phyloP scores from a whole-genome alignment of 2,329 filamentous ascomycete species.

The Aspergillus candidus region DNA sequence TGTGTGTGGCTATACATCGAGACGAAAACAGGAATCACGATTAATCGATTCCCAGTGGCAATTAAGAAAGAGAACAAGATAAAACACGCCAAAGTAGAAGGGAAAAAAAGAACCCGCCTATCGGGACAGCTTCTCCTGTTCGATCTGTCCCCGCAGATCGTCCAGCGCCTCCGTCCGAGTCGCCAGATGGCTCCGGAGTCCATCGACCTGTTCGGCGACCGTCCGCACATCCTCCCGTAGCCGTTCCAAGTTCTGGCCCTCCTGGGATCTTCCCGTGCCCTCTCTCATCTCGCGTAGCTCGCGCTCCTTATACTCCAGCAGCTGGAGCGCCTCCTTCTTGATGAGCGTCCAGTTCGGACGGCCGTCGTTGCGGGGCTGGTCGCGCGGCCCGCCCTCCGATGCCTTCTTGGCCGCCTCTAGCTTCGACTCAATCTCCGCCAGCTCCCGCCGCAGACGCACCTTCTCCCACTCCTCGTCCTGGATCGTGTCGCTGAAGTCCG shows the following conservation, averaged over 20 bases:
- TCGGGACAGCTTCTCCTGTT: constrained; percentile 66
- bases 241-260: constrained; percentile 66
- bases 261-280: constrained; percentile 49
- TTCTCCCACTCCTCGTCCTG: constrained; percentile 95
- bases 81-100: constrained; percentile 9
- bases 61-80: constrained; percentile 3
- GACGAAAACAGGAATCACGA: constrained; percentile 10
- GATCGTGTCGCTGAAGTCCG: constrained; percentile 80
- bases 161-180: constrained; percentile 69
- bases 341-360: constrained; percentile 83
- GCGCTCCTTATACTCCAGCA: constrained; percentile 89
- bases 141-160: constrained; percentile 73
- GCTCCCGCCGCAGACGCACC: constrained; percentile 86
- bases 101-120: constrained; percentile 14
- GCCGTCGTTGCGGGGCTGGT: constrained; percentile 53
- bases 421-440: constrained; percentile 82
- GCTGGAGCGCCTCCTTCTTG: constrained; percentile 86
- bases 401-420: constrained; percentile 74
- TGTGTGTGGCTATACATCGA: constrained; percentile 24
- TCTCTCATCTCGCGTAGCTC: constrained; percentile 66
- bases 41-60: constrained; percentile 6
- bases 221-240: constrained; percentile 80
- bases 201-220: constrained; percentile 91
- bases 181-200: constrained; percentile 74
- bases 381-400: constrained; percentile 53